Conservation (phyloP, 106 monocot genomes). For the Dioscorea dumetorum region DNA sequence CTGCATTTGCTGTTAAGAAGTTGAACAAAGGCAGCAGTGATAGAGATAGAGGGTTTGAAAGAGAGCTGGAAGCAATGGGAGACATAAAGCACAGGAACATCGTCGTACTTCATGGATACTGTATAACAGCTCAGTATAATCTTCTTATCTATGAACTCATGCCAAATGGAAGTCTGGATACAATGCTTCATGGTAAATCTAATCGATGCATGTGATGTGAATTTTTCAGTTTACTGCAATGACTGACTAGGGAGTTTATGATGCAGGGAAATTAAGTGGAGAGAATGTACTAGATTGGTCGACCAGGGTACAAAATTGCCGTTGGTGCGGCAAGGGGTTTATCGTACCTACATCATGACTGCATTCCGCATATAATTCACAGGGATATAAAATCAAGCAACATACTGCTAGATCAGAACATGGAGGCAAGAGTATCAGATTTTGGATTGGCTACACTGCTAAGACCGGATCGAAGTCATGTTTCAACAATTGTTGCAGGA, state of each 20-base stretch:
- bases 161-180: conserved; percentile 80
- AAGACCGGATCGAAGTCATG: conserved; percentile 60
- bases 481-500: conserved; percentile 73
- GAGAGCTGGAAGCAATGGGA: conserved; percentile 72
- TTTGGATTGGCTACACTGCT: conserved; percentile 82
- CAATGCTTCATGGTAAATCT: conserved; percentile 52
- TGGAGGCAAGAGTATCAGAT: conserved; percentile 79
- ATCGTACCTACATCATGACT: conserved; percentile 84
- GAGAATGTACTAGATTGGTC: conserved; percentile 53
- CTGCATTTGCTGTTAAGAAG: conserved; percentile 76
- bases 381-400: conserved; percentile 95
- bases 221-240: not conserved
- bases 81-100: conserved; percentile 90
- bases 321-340: conserved; percentile 69
- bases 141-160: conserved; percentile 88
- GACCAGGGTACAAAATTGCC: conserved; percentile 57
- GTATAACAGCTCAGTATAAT: conserved; percentile 52
- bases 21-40: conserved; percentile 62
- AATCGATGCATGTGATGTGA: not conserved
- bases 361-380: conserved; percentile 81
- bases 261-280: conserved; percentile 37
- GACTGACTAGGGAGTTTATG: not conserved
- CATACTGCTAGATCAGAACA: conserved; percentile 73
- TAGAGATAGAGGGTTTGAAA: conserved; percentile 63
- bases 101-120: conserved; percentile 77